Conservation (phyloP, 2,329 filamentous ascomycete species). For the Eutypella sp. region DNA sequence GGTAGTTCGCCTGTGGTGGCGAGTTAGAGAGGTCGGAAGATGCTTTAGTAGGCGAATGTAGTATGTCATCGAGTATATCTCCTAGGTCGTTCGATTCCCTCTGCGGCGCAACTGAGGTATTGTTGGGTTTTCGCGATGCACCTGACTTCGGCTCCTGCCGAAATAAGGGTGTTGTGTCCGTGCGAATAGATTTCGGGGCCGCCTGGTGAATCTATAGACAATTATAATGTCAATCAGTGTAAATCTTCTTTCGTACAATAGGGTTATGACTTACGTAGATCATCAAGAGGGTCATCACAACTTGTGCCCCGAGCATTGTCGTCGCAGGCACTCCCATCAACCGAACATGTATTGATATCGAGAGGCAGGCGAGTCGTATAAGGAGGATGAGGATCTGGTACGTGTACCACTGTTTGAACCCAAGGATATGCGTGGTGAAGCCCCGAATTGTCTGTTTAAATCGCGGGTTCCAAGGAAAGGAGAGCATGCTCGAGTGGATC, state of each 20-base stretch:
- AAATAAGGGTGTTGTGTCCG: constrained; percentile 56
- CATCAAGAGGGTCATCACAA: constrained; percentile 48
- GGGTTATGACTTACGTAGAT: constrained; percentile 41
- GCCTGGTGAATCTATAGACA: constrained; percentile 38
- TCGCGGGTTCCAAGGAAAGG: constrained; percentile 65
- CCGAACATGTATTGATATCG: constrained; percentile 35
- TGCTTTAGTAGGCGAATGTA: constrained; percentile 8
- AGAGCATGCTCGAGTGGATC: constrained; percentile 43
- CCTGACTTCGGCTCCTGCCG: constrained; percentile 19
- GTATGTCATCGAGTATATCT: constrained; percentile 25
- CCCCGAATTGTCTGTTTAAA: constrained; percentile 57
- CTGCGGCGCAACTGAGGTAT: constrained; percentile 28
- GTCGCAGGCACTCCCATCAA: constrained; percentile 32
- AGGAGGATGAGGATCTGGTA: constrained; percentile 57
- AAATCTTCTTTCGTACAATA: neutral
- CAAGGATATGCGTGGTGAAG: constrained; percentile 54
- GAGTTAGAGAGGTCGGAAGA: neutral
- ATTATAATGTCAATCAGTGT: no score
- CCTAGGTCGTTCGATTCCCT: constrained; percentile 22
- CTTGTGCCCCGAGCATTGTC: constrained; percentile 49
- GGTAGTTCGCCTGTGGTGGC: neutral
- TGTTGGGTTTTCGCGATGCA: constrained; percentile 15
- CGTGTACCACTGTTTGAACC: constrained; percentile 60
- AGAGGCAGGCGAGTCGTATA: constrained; percentile 47
- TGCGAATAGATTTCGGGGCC: constrained; percentile 42